These are phyloP conservation scores for Rasamsonia emersonii DNA, from an alignment of 2,329 filamentous ascomycete genomes.

Conservation along the genomic window DNA sequence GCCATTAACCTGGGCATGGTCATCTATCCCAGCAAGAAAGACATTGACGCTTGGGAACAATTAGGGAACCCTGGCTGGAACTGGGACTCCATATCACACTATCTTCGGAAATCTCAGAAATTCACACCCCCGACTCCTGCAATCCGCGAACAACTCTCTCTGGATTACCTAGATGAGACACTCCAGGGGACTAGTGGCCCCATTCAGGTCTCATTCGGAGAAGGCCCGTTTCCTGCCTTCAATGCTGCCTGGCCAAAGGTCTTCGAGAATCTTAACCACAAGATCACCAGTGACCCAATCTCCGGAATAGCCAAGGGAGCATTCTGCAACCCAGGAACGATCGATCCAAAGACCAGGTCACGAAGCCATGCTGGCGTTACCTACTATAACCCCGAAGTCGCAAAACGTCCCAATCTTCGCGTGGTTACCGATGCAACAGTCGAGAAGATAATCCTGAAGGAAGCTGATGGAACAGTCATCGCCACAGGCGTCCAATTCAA, in stretches of 20 bases:
- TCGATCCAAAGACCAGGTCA: constrained; percentile 10
- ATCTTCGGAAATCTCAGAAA: constrained; percentile 3
- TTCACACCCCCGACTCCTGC: no score
- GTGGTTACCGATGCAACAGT: constrained; percentile 12
- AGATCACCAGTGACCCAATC: constrained; percentile 24
- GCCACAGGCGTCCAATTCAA: constrained; percentile 40
- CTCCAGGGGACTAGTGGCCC: constrained; percentile 7
- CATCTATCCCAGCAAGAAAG: not conserved
- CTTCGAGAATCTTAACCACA: no score
- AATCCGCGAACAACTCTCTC: no score
- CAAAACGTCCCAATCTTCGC: constrained; percentile 10
- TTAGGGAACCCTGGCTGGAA: constrained; percentile 3
- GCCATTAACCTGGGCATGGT: constrained; percentile 1
- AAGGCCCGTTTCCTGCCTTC: no score
- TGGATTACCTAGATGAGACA: no score
- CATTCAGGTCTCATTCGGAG: constrained; percentile 10
- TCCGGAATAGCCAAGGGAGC: constrained; percentile 27
- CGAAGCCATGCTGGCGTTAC: constrained; percentile 13
- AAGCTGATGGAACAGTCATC: constrained; percentile 1
- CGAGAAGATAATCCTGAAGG: constrained; percentile 7
- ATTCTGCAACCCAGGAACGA: constrained; percentile 16
- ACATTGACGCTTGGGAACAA: constrained; percentile 2
- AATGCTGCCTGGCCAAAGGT: no score
- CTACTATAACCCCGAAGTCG: constrained; percentile 9
- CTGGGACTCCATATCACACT: not conserved